A percentile compares a stretch with the other conserved stretches of the same genome.
Conservation (phyloP, 495 filamentous ascomycete species). For the Lophiotrema nucula region DNA sequence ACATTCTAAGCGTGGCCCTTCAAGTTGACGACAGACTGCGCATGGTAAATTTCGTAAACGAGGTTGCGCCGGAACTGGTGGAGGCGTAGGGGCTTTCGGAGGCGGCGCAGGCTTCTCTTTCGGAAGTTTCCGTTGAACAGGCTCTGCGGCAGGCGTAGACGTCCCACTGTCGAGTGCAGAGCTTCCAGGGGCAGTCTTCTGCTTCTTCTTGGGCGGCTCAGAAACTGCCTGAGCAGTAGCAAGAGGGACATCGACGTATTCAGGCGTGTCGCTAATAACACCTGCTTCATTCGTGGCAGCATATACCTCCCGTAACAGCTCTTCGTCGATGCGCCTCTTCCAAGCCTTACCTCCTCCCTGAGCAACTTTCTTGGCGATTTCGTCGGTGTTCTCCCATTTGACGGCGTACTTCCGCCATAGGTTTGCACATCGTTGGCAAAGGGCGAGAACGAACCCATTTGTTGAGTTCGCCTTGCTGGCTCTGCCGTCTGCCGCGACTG, state of each 20-base stretch:
- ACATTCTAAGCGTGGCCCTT: slow-evolving; percentile 77
- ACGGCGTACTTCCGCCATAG: slow-evolving; percentile 95
- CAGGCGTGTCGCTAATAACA: slow-evolving; percentile 41
- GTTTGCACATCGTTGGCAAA: slow-evolving; percentile 85
- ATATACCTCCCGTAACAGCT: slow-evolving; percentile 77
- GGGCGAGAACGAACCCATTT: slow-evolving; percentile 71
- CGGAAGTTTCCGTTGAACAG: slow-evolving; percentile 55
- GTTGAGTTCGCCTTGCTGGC: slow-evolving; percentile 65
- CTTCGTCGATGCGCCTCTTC: slow-evolving; percentile 88
- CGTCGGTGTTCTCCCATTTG: slow-evolving; percentile 93
- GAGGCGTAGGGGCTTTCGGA: slow-evolving; percentile 41
- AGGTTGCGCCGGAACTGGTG: slow-evolving; percentile 40
- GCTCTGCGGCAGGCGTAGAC: slow-evolving; percentile 48
- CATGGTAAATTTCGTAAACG: slow-evolving; percentile 62
- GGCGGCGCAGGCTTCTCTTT: slow-evolving; percentile 53
- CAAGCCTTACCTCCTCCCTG: slow-evolving; percentile 78
- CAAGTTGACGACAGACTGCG: slow-evolving; percentile 75
- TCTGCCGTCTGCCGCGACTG: slow-evolving; percentile 63
- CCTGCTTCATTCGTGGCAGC: slow-evolving; percentile 52
- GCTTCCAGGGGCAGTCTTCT: slow-evolving; percentile 42
- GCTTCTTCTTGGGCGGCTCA: slow-evolving; percentile 59
- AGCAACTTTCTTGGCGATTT: slow-evolving; percentile 84
- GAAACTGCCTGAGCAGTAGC: slow-evolving; percentile 6
- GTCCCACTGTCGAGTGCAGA: slow-evolving; percentile 52
- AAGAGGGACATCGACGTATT: slow-evolving; percentile 18